phyloP scores from a whole-genome alignment of 2,329 filamentous ascomycete species.

The Fusarium oxysporum region DNA sequence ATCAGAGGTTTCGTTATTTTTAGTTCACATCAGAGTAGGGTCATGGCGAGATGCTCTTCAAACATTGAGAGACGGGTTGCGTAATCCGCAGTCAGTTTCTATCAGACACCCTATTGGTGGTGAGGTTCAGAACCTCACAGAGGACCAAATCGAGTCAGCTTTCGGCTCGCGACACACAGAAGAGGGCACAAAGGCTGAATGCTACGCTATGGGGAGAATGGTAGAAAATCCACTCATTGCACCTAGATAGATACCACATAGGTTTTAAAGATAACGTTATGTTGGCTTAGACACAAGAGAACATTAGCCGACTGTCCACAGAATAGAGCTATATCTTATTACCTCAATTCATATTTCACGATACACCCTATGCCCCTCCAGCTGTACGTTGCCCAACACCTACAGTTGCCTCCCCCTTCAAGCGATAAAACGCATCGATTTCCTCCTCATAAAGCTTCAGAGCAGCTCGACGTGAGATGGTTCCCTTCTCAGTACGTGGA shows the following conservation, averaged over 20 bases:
- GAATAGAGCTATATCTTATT: rapidly evolving
- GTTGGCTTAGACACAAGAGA: rapidly evolving
- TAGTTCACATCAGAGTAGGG: not conserved
- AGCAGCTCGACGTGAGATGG: not conserved
- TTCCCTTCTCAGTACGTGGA: not conserved
- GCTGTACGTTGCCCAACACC: not conserved
- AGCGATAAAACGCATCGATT: not conserved
- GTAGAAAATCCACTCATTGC: not conserved
- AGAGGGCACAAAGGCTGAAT: not conserved
- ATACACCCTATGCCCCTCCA: rapidly evolving
- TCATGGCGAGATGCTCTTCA: not conserved
- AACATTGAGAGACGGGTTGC: rapidly evolving
- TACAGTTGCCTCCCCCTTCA: not conserved
- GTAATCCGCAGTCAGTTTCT: not conserved
- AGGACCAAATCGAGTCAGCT: rapidly evolving
- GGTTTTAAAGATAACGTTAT: rapidly evolving
- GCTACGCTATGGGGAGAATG: not conserved
- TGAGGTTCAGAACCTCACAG: rapidly evolving
- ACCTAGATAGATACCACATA: rapidly evolving
- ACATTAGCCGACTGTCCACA: rapidly evolving
- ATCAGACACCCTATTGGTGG: not conserved
- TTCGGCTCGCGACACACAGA: rapidly evolving
- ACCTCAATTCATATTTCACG: rapidly evolving
- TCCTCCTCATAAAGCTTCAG: not conserved
- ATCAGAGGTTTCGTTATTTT: not conserved